These are phyloP conservation scores for Peziza echinospora DNA, from an alignment of 495 filamentous ascomycete species.

Conservation along the genomic window DNA sequence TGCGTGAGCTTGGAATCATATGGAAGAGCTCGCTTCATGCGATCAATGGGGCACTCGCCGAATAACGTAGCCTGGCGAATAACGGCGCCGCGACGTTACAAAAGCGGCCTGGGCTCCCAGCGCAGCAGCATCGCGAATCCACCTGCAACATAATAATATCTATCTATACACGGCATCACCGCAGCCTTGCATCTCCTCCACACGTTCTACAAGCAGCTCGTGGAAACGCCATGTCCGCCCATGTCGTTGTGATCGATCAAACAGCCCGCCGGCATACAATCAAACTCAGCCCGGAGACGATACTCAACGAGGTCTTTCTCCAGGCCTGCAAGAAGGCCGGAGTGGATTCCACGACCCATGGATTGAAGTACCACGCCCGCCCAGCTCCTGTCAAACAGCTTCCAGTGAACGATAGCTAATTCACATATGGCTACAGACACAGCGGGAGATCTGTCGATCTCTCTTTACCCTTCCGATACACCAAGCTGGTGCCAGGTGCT, in stretches of 20 bases:
- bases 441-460: slow-evolving; percentile 70
- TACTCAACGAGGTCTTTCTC: slow-evolving; percentile 58
- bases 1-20: no score
- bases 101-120: no score
- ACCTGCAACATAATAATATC: no score
- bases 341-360: slow-evolving; percentile 47
- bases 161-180: no score
- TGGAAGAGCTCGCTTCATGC: no score
- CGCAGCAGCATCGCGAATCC: no score
- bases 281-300: slow-evolving; percentile 60
- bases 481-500: slow-evolving; percentile 64
- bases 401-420: slow-evolving; percentile 10
- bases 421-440: slow-evolving; percentile 27
- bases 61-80: no score
- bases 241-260: slow-evolving; percentile 70
- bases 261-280: slow-evolving; percentile 44
- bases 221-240: slow-evolving; percentile 43
- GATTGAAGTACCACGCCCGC: slow-evolving; percentile 70
- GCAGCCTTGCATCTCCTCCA: no score
- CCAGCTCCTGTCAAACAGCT: no score
- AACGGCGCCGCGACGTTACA: no score
- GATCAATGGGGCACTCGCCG: no score
- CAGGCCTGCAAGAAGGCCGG: slow-evolving; percentile 70
- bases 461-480: slow-evolving; percentile 63
- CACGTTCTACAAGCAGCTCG: no score